Base-by-base conservation (phyloP, 2,329 filamentous ascomycete genomes). In the Xylaria sp. region DNA sequence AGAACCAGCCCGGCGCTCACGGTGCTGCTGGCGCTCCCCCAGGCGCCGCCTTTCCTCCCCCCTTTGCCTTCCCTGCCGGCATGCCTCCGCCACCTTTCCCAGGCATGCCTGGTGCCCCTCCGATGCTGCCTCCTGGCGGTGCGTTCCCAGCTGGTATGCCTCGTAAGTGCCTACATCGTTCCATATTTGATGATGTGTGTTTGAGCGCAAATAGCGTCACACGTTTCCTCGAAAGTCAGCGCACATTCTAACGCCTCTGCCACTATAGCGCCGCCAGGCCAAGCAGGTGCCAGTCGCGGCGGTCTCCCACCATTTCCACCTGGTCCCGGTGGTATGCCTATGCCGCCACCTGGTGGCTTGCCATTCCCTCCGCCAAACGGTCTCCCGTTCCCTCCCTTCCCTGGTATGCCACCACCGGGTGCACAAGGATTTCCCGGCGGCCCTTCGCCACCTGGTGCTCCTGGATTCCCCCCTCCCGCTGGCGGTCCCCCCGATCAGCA, bases 31-130 rank as follows among this genome's bases (percentile, higher is more conserved):
- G 80, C 37, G 69, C 41, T 6, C 39, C 78, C 50, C 75, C 76
- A 41, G 78, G 77, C 69, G 65, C 63, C 74, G 65, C 63, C 74
- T 81, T 82, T 72, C 85, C 86, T 39, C 84, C 87, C 73, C 81
- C 88, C 41, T 92, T 90, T 77, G 85, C 83, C 68, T 91, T 93
- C 78, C 89, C 90, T 54, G 89, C 89, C 71, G 84, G 82, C 78
- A 78, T 76, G 79, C 78, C 71, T 25, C 76, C 76, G 50, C 75
- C 75, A 76, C 73, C 81, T 12, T 77, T 78, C 55, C 67, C 75
- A 76, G 76, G 79, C 50, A 78, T 85, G 68, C 82, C 83, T 70
- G 83, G 85, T 67, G 80, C 82, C 46, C 89, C 88, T 66, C 89
- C 89, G 54, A 88, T 88, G 31, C 48, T 70, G 10, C 72, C 70